Conservation (phyloP, 768 basidiomycete genomes). For the Boletus coccyginus region DNA sequence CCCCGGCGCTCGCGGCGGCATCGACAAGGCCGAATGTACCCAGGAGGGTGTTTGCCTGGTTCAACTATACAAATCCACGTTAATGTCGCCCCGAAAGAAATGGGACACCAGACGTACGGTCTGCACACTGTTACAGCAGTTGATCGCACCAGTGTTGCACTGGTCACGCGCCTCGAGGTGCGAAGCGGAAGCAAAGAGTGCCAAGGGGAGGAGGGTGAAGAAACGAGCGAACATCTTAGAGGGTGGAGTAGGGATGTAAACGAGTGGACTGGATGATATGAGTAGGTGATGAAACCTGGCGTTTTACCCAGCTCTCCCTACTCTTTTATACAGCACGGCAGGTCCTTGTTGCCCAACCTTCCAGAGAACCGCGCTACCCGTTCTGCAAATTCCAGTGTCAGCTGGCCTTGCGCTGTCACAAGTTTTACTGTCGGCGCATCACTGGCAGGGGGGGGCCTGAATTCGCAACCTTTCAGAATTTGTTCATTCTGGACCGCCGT, state of each 20-base stretch:
- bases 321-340: background rate
- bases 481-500: no score
- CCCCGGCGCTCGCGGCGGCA: background rate
- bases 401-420: background rate
- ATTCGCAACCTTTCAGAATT: no score
- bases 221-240: conserved; percentile 14
- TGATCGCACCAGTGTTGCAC: conserved; percentile 8
- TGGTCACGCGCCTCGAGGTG: conserved; percentile 6
- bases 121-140: conserved; percentile 12
- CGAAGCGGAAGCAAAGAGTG: conserved; percentile 1
- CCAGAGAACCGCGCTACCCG: background rate
- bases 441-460: no score
- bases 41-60: background rate
- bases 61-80: background rate
- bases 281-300: background rate
- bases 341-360: background rate
- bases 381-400: conserved; percentile 4
- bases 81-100: background rate
- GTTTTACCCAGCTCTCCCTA: background rate
- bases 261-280: conserved; percentile 1
- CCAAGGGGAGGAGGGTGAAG: conserved; percentile 15
- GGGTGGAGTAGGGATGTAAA: background rate
- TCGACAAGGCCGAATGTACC: background rate
- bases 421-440: background rate
- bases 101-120: background rate